A percentile compares a stretch with the other conserved stretches of the same genome.
Evolutionary conservation across 306 rosid species (phyloP).

Genomic region (Quercus engelmannii): DNA sequence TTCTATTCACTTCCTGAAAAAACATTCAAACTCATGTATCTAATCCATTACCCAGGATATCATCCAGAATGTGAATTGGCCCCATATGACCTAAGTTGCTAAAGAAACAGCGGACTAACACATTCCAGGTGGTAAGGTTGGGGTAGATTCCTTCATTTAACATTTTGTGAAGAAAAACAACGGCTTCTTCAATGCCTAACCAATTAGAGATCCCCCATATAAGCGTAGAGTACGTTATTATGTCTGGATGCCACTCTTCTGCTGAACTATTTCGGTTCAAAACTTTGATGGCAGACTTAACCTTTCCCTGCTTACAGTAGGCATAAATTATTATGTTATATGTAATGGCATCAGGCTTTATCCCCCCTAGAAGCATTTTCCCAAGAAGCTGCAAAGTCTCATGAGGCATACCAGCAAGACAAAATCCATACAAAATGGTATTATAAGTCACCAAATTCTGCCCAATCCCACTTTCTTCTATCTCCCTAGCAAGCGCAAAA

Average conservation of each 20-base stretch:
- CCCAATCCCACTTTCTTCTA: conserved; percentile 46
- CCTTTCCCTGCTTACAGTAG: conserved; percentile 64
- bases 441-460: conserved; percentile 64
- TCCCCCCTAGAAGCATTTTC: conserved; percentile 64
- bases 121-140: conserved; percentile 68
- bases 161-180: conserved; percentile 63
- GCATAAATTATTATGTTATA: conserved; percentile 50
- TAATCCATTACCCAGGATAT: conserved; percentile 45
- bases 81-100: conserved; percentile 73
- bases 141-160: conserved; percentile 56
- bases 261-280: conserved; percentile 39
- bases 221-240: conserved; percentile 61
- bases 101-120: conserved; percentile 65
- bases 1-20: not conserved
- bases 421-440: conserved; percentile 71
- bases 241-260: conserved; percentile 63
- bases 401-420: conserved; percentile 48
- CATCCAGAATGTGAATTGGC: conserved; percentile 70
- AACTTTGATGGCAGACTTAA: conserved; percentile 48
- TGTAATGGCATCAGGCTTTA: conserved; percentile 53
- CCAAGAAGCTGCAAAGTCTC: conserved; percentile 58
- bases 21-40: not conserved
- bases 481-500: conserved; percentile 51
- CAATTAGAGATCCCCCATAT: conserved; percentile 67
- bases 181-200: conserved; percentile 63